These are phyloP conservation scores for Chimonanthus praecox DNA, from an alignment of 164 flowering plant genomes.

Conservation along the genomic window DNA sequence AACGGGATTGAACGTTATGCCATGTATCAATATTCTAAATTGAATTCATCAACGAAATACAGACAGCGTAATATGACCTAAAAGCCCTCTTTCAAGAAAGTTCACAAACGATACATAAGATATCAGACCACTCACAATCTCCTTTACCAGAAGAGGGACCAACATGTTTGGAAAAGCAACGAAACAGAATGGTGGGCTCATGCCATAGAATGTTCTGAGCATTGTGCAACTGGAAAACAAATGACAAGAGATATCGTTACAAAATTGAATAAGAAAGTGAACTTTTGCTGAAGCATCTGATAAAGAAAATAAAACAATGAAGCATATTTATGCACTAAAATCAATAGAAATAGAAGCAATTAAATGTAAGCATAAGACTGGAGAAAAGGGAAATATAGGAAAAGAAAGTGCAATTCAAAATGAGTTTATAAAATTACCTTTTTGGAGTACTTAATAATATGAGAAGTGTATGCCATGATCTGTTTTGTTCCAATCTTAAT, in stretches of 20 bases:
- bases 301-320: background rate
- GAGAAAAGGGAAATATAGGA: background rate
- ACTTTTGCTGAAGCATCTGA: background rate
- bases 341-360: background rate
- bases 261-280: background rate
- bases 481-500: background rate
- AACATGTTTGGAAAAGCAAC: constrained; percentile 6
- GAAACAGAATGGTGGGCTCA: background rate
- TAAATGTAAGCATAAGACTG: background rate
- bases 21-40: too few species aligned
- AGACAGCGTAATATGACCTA: too few species aligned
- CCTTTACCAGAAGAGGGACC: background rate
- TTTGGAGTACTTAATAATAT: background rate
- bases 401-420: background rate
- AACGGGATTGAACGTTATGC: too few species aligned
- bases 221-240: background rate
- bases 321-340: background rate
- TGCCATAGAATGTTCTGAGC: background rate
- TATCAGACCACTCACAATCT: background rate
- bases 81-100: background rate
- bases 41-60: too few species aligned
- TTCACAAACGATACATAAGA: too few species aligned
- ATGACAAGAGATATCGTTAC: background rate
- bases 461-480: background rate
- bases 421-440: background rate